Base-by-base conservation (phyloP, 169 alveolate species). In the Plasmodium cynomolgi region DNA sequence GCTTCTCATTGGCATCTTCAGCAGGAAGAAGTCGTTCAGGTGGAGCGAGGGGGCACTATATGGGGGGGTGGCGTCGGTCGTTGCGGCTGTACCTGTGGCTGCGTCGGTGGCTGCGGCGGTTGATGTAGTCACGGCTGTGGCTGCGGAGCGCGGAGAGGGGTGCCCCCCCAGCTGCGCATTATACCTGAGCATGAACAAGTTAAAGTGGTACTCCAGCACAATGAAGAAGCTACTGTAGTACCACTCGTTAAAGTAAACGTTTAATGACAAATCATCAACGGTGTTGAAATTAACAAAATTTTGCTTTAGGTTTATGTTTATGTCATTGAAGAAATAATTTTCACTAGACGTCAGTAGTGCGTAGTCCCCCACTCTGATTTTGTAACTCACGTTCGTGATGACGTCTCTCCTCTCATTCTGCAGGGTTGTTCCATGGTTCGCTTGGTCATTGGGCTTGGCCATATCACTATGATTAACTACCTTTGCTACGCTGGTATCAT, bases 341-440 rank as follows among this genome's bases (percentile, higher is more conserved):
- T 90, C 91, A 68, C 44, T 68, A 31, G 83, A 54, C 31, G 68
- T 56, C 17, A 90, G n/a, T 31, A 90, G 31, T 1, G 91, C 91
- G 73, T 90, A 71, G 47, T 90, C 94, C 4, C 94, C 94, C 4
- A 90, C 94, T 17, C 94, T 37, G 33, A 90, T 90, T 90, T 90
- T 90, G 80, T 81, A 90, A 2, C 58, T 79, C 15, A 90, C 74
- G 41, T 80, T 90, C 8, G 72, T 62, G 17, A 86, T 56, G 29
- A 58, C 93, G 33, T 85, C 84, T 2, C 23, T 33, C 2, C 23
- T 33, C 2, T 77, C n/a, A 15, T 75, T 75, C 15, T 34, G 56
- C 56, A 44, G n/a, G 2, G 17, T 1, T 0, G 2, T 11, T n/a
- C 11, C n/a, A 9, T 11, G 56, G n/a, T 44, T 9, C 2, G 13